These are phyloP conservation scores for Auricularia sp. DNA, from an alignment of 768 basidiomycete species.

Conservation along the genomic window DNA sequence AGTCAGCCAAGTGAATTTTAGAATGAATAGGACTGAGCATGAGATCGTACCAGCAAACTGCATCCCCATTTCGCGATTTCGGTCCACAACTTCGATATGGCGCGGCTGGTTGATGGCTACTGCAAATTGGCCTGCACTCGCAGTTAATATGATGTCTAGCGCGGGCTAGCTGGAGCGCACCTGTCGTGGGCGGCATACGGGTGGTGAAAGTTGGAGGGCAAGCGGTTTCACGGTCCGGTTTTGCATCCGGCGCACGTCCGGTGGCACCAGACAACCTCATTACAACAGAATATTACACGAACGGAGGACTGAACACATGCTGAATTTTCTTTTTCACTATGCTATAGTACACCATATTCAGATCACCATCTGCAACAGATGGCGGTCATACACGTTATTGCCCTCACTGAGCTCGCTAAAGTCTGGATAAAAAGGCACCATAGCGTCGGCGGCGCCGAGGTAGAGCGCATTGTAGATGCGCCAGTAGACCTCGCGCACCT, in stretches of 20 bases:
- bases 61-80: background rate
- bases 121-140: background rate
- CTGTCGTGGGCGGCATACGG: background rate
- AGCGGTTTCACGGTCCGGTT: background rate
- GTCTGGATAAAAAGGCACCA: constrained; percentile 94
- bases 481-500: constrained; percentile 98
- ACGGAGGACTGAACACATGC: too few species aligned
- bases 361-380: constrained; percentile 77
- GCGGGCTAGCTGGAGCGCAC: background rate
- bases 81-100: background rate
- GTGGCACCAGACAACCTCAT: too few species aligned
- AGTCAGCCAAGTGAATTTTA: too few species aligned
- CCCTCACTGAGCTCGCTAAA: constrained; percentile 85
- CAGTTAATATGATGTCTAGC: background rate
- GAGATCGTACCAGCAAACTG: background rate
- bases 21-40: background rate
- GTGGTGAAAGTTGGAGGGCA: background rate
- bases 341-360: constrained; percentile 18
- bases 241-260: too few species aligned
- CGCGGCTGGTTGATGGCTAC: background rate
- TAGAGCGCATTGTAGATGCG: constrained; percentile 91
- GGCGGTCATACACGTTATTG: constrained; percentile 79
- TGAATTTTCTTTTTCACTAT: background rate
- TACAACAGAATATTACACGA: too few species aligned
- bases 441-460: constrained; percentile 78